Evolutionary conservation across 2,329 filamentous ascomycete species (phyloP).

Genomic region (Tolypocladium cylindrosporum): DNA sequence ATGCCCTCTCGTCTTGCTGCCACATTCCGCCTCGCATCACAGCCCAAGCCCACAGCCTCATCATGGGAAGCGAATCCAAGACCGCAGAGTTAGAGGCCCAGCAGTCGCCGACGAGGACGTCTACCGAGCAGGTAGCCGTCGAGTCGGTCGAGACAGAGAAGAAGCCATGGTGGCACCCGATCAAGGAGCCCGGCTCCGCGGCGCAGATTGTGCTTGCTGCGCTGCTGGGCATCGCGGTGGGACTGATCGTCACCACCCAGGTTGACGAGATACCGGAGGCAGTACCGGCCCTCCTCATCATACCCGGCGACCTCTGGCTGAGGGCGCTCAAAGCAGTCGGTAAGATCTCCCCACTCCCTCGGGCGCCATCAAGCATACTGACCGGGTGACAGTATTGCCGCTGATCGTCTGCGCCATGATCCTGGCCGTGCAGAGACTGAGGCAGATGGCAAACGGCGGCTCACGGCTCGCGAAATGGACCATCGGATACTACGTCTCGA

Average conservation of each 20-base stretch:
- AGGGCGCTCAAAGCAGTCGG: not conserved
- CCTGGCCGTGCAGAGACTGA: not conserved
- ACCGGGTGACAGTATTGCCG: not conserved
- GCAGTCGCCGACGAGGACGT: not conserved
- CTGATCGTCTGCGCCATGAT: not conserved
- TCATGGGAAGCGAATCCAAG: not conserved
- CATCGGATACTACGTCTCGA: not conserved
- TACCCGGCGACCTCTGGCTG: not conserved
- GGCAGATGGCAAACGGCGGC: not conserved
- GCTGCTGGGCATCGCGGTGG: not conserved
- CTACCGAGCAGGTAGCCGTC: too few species aligned
- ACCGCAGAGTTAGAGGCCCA: not conserved
- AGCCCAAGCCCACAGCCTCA: not conserved
- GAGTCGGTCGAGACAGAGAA: not conserved
- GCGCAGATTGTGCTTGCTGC: not conserved
- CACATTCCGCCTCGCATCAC: not conserved
- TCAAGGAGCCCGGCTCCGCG: slow-evolving; percentile 7
- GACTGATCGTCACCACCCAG: not conserved
- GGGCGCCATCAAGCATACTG: not conserved
- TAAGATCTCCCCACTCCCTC: not conserved
- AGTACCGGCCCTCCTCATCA: not conserved
- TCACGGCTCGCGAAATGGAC: not conserved
- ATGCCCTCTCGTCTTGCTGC: not conserved
- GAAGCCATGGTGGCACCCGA: not conserved
- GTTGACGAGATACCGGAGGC: not conserved